These are phyloP conservation scores for Colletotrichum sp. DNA, from an alignment of 2,329 filamentous ascomycete genomes.

Conservation along the genomic window DNA sequence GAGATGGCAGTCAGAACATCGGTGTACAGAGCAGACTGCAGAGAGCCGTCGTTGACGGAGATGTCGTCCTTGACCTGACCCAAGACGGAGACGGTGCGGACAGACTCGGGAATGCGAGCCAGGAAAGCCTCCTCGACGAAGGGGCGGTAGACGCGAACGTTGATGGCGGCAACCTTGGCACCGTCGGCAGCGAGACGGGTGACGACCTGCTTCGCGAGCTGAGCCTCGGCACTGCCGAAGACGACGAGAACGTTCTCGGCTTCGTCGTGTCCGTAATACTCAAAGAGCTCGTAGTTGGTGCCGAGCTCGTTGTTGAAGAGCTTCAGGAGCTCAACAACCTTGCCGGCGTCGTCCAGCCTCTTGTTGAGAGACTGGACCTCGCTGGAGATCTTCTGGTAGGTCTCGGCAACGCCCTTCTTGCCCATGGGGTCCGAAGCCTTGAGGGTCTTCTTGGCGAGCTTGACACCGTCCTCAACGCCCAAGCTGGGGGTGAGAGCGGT, in stretches of 20 bases:
- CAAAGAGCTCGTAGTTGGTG: slow-evolving; percentile 90
- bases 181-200: slow-evolving; percentile 74
- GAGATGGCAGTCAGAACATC: slow-evolving; percentile 87
- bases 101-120: slow-evolving; percentile 76
- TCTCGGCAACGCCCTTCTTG: slow-evolving; percentile 70
- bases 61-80: slow-evolving; percentile 83
- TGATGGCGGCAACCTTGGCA: slow-evolving; percentile 83
- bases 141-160: slow-evolving; percentile 91
- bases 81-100: slow-evolving; percentile 80
- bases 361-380: slow-evolving; percentile 68
- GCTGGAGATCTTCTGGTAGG: slow-evolving; percentile 71
- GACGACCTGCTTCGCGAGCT: slow-evolving; percentile 83
- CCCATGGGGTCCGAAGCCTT: slow-evolving; percentile 81
- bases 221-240: slow-evolving; percentile 90
- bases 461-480: slow-evolving; percentile 88
- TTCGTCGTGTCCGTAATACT: slow-evolving; percentile 85
- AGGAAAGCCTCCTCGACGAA: slow-evolving; percentile 96
- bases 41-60: slow-evolving; percentile 74
- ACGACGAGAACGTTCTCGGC: slow-evolving; percentile 87
- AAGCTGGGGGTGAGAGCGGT: slow-evolving; percentile 79
- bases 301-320: slow-evolving; percentile 90
- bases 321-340: slow-evolving; percentile 70
- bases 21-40: slow-evolving; percentile 87
- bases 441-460: slow-evolving; percentile 81
- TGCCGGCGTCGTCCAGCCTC: slow-evolving; percentile 75